Conservation (phyloP, 1,139 yeast genomes). For the Nakaseomyces bracarensis region DNA sequence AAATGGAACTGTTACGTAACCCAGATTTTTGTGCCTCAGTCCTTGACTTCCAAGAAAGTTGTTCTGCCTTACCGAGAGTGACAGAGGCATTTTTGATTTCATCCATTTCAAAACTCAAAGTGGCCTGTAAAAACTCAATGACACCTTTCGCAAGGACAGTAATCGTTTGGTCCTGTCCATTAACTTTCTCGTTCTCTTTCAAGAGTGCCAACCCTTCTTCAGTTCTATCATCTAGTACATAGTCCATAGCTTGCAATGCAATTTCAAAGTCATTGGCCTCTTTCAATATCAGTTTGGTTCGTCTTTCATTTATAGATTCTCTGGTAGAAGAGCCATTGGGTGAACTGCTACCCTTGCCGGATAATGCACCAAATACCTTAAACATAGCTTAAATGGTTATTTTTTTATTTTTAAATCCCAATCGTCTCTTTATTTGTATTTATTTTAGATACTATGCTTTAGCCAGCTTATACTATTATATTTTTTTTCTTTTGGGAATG, state of each 20-base stretch:
- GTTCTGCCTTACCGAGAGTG: conserved; percentile 68
- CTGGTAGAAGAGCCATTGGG: conserved; percentile 3
- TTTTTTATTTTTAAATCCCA: not conserved
- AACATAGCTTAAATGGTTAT: conserved; percentile 18
- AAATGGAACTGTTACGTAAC: conserved; percentile 56
- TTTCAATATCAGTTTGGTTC: conserved; percentile 30
- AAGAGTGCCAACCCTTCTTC: conserved; percentile 57
- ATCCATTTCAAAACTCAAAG: conserved; percentile 84
- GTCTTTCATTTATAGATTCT: conserved; percentile 21
- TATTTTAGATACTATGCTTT: too few relatives aligned
- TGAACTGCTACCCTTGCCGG: conserved; percentile 17
- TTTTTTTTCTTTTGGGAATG: too few relatives aligned
- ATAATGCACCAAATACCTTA: conserved; percentile 26
- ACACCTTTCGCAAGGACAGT: conserved; percentile 77
- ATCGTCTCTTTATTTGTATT: too few relatives aligned
- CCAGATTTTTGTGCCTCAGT: conserved; percentile 48
- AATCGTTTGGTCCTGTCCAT: conserved; percentile 45
- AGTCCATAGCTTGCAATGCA: conserved; percentile 87
- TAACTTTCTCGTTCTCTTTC: conserved; percentile 35
- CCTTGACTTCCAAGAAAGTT: conserved; percentile 56
- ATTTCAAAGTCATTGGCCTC: conserved; percentile 54
- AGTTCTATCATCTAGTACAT: conserved; percentile 75
- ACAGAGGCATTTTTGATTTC: conserved; percentile 71
- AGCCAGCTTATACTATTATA: too few relatives aligned
- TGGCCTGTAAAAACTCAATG: conserved; percentile 81